A percentile compares a stretch with the other conserved stretches of the same genome.
Conservation (phyloP, 2,329 filamentous ascomycete species). For the Cadophora gregata region DNA sequence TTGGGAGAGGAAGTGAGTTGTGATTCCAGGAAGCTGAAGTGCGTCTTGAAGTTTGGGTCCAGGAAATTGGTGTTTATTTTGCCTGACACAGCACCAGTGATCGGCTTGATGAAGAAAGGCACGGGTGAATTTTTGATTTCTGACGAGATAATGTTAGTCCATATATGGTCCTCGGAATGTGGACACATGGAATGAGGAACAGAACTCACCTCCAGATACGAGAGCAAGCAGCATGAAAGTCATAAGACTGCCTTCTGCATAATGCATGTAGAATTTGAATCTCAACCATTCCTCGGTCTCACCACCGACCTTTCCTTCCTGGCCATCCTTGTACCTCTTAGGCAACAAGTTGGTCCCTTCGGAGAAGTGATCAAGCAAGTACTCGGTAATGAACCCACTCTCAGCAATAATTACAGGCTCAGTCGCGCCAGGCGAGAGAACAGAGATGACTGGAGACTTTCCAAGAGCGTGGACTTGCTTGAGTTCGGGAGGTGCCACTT, state of each 20-base stretch:
- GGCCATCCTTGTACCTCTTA: constrained; percentile 60
- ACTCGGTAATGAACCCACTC: constrained; percentile 81
- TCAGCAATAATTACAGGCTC: constrained; percentile 74
- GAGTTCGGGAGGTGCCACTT: constrained; percentile 75
- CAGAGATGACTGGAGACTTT: constrained; percentile 80
- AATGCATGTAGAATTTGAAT: constrained; percentile 78
- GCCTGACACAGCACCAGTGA: constrained; percentile 60
- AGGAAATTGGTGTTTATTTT: constrained; percentile 53
- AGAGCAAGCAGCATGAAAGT: constrained; percentile 68
- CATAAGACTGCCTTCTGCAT: constrained; percentile 85
- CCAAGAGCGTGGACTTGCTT: constrained; percentile 83
- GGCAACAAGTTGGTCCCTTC: constrained; percentile 56
- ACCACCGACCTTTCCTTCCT: constrained; percentile 61
- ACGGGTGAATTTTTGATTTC: constrained; percentile 61
- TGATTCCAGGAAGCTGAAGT: constrained; percentile 57
- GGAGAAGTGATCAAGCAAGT: constrained; percentile 71
- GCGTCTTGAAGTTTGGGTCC: constrained; percentile 52
- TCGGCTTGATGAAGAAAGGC: constrained; percentile 72
- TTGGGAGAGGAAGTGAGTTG: constrained; percentile 54
- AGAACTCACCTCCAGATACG: constrained; percentile 57
- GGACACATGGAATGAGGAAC: background rate
- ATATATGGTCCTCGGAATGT: constrained; percentile 1
- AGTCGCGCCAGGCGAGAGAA: constrained; percentile 53
- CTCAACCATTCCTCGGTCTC: constrained; percentile 67
- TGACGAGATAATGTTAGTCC: constrained; percentile 48